These are phyloP conservation scores for Pseudomonodictys pantanalensis DNA, from an alignment of 495 filamentous ascomycete genomes.

Conservation along the genomic window DNA sequence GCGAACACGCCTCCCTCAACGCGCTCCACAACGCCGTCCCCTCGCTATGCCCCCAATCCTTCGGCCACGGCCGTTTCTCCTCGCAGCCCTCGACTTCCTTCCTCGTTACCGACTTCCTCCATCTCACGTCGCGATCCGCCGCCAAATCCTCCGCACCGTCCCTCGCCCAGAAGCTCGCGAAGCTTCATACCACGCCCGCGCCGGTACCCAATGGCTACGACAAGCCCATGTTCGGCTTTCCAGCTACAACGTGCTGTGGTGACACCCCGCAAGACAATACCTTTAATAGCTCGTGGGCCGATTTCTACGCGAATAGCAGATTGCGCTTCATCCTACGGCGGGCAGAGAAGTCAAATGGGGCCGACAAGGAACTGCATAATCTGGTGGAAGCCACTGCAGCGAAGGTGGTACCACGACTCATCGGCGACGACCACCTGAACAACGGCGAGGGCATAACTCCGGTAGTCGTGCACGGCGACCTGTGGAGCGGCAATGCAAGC, in stretches of 20 bases:
- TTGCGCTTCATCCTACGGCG: slow-evolving; percentile 60
- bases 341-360: slow-evolving; percentile 60
- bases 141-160: slow-evolving; percentile 39
- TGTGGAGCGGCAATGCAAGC: slow-evolving; percentile 87
- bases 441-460: slow-evolving; percentile 59
- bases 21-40: slow-evolving; percentile 70
- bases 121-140: slow-evolving; percentile 48
- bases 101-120: slow-evolving; percentile 78
- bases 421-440: slow-evolving; percentile 65
- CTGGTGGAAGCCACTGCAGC: slow-evolving; percentile 61
- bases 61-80: slow-evolving; percentile 64
- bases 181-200: slow-evolving; percentile 73
- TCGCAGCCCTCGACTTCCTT: slow-evolving; percentile 56
- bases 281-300: slow-evolving; percentile 67
- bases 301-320: slow-evolving; percentile 76
- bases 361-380: slow-evolving; percentile 56
- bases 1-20: slow-evolving; percentile 81
- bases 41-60: slow-evolving; percentile 67
- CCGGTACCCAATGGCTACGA: slow-evolving; percentile 59
- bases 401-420: slow-evolving; percentile 66
- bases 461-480: slow-evolving; percentile 82
- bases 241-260: slow-evolving; percentile 80
- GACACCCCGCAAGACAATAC: slow-evolving; percentile 75
- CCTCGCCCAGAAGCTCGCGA: slow-evolving; percentile 72
- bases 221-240: slow-evolving; percentile 72